Evolutionary conservation across 2,329 filamentous ascomycete genomes (phyloP).

Genomic region (Zalaria sp.): DNA sequence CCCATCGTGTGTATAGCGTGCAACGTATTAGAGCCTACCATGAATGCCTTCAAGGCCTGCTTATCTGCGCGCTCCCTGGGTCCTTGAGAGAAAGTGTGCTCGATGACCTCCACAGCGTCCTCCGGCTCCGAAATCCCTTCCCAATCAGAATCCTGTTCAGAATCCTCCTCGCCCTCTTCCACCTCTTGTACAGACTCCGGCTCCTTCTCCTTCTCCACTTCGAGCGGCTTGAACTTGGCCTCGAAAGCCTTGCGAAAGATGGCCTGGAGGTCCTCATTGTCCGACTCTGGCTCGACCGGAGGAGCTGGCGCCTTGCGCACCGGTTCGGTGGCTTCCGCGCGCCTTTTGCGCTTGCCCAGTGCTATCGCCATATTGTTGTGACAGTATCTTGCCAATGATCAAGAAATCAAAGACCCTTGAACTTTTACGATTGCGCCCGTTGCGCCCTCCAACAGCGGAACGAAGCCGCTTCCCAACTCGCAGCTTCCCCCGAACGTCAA

Average conservation of each 20-base stretch:
- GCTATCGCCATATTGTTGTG: constrained; percentile 19
- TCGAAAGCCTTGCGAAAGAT: constrained; percentile 80
- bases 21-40: constrained; percentile 34
- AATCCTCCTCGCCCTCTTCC: constrained; percentile 13
- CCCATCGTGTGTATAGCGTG: constrained; percentile 5
- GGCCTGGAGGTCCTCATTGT: constrained; percentile 48
- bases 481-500: too few species aligned
- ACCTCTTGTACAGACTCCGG: constrained; percentile 15
- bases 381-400: too few species aligned
- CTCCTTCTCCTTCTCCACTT: constrained; percentile 18
- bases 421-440: too few species aligned
- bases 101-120: constrained; percentile 28
- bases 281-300: constrained; percentile 6
- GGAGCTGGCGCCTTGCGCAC: constrained; percentile 1
- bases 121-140: constrained; percentile 10
- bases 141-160: constrained; percentile 10
- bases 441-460: too few species aligned
- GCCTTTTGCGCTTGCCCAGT: constrained; percentile 32
- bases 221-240: constrained; percentile 67
- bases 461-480: too few species aligned
- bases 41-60: constrained; percentile 63
- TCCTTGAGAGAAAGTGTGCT: constrained; percentile 21
- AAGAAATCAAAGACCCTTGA: too few species aligned
- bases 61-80: constrained; percentile 24
- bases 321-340: constrained; percentile 15